A percentile compares a stretch with the other conserved stretches of the same genome.
Conservation (phyloP, 2,329 filamentous ascomycete genomes). For the Teratosphaeria destructans region DNA sequence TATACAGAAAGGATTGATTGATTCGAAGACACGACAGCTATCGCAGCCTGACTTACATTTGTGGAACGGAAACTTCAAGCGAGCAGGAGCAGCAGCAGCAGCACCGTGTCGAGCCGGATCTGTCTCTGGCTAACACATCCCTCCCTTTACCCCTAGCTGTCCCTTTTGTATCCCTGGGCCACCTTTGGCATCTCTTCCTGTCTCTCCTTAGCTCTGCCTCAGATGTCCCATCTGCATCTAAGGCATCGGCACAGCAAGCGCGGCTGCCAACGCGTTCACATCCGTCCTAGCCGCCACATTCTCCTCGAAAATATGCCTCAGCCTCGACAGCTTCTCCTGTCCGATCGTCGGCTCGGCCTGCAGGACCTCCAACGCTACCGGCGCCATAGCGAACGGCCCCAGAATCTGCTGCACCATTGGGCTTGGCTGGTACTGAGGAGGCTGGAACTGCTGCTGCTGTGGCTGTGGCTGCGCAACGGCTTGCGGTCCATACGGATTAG, state of each 20-base stretch:
- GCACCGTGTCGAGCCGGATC: too few relatives aligned
- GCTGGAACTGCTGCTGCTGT: conserved; percentile 5
- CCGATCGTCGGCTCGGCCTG: conserved; percentile 25
- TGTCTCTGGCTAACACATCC: too few relatives aligned
- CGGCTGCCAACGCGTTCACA: conserved; percentile 22
- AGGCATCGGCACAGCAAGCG: conserved; percentile 6
- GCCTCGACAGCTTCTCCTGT: conserved; percentile 58
- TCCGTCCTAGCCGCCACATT: conserved; percentile 57
- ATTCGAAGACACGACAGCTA: not conserved
- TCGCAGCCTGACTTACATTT: not conserved
- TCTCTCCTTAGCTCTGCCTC: too few relatives aligned
- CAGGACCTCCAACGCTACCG: conserved; percentile 33
- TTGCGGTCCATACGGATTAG: conserved; percentile 27
- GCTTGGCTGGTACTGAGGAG: conserved; percentile 17
- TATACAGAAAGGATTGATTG: not conserved
- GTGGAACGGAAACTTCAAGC: too few relatives aligned
- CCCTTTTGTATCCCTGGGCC: too few relatives aligned
- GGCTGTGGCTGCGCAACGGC: conserved; percentile 6
- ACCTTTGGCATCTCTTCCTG: too few relatives aligned
- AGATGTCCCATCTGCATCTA: not conserved
- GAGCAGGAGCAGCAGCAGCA: too few relatives aligned
- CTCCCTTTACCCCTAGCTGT: too few relatives aligned
- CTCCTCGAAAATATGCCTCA: conserved; percentile 56
- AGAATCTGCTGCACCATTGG: conserved; percentile 32
- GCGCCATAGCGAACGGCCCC: conserved; percentile 31